These are phyloP conservation scores for Mucor indicus DNA, from an alignment of 371 early-diverging fungal genomes.

Conservation along the genomic window DNA sequence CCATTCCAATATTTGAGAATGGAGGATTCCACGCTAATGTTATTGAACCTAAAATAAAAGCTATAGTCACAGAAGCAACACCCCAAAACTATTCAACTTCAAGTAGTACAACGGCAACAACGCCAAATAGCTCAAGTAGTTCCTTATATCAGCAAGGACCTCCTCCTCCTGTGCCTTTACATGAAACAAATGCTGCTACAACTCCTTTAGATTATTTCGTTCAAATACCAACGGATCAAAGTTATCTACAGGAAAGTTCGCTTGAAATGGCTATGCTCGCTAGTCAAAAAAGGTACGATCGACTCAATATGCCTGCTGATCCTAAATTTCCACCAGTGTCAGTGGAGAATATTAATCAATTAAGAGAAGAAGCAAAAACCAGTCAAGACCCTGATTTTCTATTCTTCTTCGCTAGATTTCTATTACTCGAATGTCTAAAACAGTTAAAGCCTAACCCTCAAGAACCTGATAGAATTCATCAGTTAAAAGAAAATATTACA, in stretches of 20 bases:
- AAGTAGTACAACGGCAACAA: not conserved
- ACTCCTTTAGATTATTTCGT: not conserved
- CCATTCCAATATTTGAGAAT: not conserved
- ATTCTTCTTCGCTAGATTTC: slow-evolving; percentile 75
- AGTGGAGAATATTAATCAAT: slow-evolving; percentile 65
- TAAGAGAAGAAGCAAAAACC: slow-evolving; percentile 66
- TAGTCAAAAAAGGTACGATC: slow-evolving; percentile 9
- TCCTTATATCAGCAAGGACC: not conserved
- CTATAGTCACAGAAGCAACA: too few relatives aligned
- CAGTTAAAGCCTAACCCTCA: slow-evolving; percentile 48
- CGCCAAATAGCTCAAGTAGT: not conserved
- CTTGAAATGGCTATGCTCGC: slow-evolving; percentile 8
- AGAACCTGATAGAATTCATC: slow-evolving; percentile 57
- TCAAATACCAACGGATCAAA: not conserved
- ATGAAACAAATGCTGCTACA: not conserved
- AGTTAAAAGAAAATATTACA: slow-evolving; percentile 59
- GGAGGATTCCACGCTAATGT: not conserved
- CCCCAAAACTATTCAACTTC: not conserved
- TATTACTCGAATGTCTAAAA: slow-evolving; percentile 50
- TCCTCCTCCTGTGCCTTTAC: not conserved
- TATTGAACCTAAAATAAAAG: not conserved
- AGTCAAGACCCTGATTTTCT: slow-evolving; percentile 20
- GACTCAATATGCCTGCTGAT: slow-evolving; percentile 1
- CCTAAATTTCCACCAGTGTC: slow-evolving; percentile 35
- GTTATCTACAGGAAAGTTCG: slow-evolving; percentile 20